Percentiles rank a stretch among this genome's conserved stretches.
phyloP scores from a whole-genome alignment of 2,329 filamentous ascomycete species.

The Aspergillus persii region DNA sequence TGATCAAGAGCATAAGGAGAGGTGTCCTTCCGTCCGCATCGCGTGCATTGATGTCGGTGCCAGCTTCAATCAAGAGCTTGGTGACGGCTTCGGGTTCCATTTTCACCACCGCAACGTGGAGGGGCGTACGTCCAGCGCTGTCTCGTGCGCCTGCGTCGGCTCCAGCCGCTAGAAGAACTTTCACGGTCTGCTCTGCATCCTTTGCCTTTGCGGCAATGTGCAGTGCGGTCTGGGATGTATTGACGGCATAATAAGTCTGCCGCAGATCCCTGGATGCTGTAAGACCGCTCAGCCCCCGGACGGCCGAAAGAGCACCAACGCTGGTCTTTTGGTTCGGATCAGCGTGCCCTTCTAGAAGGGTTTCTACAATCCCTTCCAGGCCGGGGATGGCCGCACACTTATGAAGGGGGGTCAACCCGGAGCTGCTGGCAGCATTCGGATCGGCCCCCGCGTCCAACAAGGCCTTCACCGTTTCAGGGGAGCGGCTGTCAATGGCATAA shows the following conservation, averaged over 20 bases:
- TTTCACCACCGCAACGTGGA: background rate
- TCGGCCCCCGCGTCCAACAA: background rate
- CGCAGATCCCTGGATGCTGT: background rate
- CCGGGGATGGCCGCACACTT: background rate
- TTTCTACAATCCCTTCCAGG: background rate
- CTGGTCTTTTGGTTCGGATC: background rate
- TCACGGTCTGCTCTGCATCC: background rate
- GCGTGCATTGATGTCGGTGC: background rate
- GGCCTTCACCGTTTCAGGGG: background rate
- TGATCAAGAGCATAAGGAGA: background rate
- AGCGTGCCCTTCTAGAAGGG: background rate
- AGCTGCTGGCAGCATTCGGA: background rate
- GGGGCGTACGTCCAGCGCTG: background rate
- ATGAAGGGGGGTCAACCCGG: background rate
- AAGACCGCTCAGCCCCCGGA: background rate
- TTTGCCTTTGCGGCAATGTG: background rate
- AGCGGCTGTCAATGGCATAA: constrained; percentile 1
- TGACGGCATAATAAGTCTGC: background rate
- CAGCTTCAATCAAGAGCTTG: background rate
- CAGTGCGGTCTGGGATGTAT: background rate
- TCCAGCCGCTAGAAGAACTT: background rate
- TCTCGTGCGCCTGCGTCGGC: background rate
- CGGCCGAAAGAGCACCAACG: background rate
- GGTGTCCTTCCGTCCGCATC: background rate
- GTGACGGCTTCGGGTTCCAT: background rate